A percentile compares a stretch with the other conserved stretches of the same genome.
phyloP scores from a whole-genome alignment of 2,329 filamentous ascomycete genomes.

The Colletotrichum siamense region DNA sequence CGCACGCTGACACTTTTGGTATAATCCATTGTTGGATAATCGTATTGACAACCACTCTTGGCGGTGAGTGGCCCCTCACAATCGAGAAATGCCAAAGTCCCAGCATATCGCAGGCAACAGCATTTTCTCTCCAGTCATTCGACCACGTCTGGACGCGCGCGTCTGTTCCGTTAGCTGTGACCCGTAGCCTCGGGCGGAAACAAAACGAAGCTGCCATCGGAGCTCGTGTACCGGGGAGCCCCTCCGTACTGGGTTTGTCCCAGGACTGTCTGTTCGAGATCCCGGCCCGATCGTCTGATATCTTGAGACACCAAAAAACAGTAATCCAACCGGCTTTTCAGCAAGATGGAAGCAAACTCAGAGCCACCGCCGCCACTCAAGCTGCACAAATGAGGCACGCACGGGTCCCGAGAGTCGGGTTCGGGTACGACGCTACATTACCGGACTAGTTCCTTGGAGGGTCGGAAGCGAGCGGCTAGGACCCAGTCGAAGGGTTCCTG shows the following conservation, averaged over 20 bases:
- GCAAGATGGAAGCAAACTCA: not conserved
- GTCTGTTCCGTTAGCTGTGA: not conserved
- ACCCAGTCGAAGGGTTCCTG: not conserved
- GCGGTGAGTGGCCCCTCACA: not conserved
- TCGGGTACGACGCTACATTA: constrained; percentile 1
- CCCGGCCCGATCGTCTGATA: constrained; percentile 12
- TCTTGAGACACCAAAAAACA: not conserved
- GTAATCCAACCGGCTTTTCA: not conserved
- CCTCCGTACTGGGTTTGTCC: not conserved
- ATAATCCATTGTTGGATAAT: not conserved
- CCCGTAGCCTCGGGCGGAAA: not conserved
- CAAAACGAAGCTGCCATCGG: not conserved
- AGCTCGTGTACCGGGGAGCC: not conserved
- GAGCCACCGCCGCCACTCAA: not conserved
- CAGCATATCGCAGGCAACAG: not conserved
- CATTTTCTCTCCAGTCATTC: not conserved
- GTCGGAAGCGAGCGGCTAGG: not conserved
- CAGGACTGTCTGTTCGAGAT: constrained; percentile 17
- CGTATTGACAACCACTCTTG: not conserved
- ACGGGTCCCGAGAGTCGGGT: constrained; percentile 13
- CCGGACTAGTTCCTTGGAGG: not conserved
- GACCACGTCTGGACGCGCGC: not conserved
- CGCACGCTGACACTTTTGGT: not conserved
- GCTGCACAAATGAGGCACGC: not conserved
- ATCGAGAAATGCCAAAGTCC: not conserved